A percentile compares a stretch with the other conserved stretches of the same genome.
These are phyloP conservation scores for Hirsutella thompsonii DNA, from an alignment of 2,329 filamentous ascomycete species.

Conservation along the genomic window DNA sequence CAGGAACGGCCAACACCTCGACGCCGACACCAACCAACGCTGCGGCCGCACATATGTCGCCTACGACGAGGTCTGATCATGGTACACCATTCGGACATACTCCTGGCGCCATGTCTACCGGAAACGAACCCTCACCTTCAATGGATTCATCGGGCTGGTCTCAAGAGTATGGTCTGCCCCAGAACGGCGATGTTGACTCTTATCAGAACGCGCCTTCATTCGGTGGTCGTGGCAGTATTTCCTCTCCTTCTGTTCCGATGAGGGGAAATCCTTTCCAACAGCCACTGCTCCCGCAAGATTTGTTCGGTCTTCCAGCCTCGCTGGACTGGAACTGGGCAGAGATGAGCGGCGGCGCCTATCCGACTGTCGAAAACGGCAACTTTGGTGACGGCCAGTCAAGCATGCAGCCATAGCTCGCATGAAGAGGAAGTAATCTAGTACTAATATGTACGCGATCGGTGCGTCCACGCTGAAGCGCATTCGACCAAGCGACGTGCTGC, in stretches of 20 bases:
- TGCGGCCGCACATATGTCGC: slow-evolving; percentile 14
- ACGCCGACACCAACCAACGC: slow-evolving; percentile 3
- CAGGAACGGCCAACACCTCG: not conserved
- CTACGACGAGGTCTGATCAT: slow-evolving; percentile 11
- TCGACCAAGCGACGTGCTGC: no score
- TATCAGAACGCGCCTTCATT: slow-evolving; percentile 34
- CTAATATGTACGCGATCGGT: no score
- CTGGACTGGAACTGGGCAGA: slow-evolving; percentile 78
- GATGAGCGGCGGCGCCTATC: slow-evolving; percentile 53
- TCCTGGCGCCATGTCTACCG: slow-evolving; percentile 9
- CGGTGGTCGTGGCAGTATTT: slow-evolving; percentile 13
- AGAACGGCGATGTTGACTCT: slow-evolving; percentile 26
- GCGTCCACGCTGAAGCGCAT: no score
- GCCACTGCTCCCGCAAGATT: slow-evolving; percentile 79
- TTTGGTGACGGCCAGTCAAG: slow-evolving; percentile 18
- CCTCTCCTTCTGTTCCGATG: slow-evolving; percentile 4
- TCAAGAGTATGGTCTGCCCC: slow-evolving; percentile 26
- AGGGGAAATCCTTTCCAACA: slow-evolving; percentile 50
- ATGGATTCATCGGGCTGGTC: slow-evolving; percentile 32
- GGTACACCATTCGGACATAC: slow-evolving; percentile 11
- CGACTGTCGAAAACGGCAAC: slow-evolving; percentile 50
- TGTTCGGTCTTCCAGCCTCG: slow-evolving; percentile 94
- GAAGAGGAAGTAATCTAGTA: no score
- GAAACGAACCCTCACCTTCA: slow-evolving; percentile 30
- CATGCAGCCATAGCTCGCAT: slow-evolving; percentile 1